phyloP scores from a whole-genome alignment of 805 yeast species.

The Lachancea kluyveri region DNA sequence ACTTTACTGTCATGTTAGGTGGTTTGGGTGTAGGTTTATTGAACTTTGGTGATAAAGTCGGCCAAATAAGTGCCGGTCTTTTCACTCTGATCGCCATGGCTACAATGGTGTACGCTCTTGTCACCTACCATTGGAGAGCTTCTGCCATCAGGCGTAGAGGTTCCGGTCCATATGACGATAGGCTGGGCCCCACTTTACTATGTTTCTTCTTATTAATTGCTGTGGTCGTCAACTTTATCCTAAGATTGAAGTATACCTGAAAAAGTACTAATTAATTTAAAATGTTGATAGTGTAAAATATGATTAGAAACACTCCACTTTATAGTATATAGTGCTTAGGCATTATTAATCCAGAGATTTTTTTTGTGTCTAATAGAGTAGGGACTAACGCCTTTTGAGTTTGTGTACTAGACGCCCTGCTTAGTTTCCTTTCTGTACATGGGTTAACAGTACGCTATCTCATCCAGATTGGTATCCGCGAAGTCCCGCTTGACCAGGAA shows the following conservation, averaged over 20 bases:
- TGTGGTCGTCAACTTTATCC: slow-evolving; percentile 83
- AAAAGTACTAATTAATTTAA: too few species aligned
- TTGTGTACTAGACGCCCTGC: too few species aligned
- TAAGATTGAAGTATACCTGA: slow-evolving; percentile 43
- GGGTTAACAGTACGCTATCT: too few species aligned
- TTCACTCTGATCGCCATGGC: slow-evolving; percentile 97
- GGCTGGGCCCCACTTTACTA: slow-evolving; percentile 96
- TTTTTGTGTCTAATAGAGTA: too few species aligned
- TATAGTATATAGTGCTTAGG: too few species aligned
- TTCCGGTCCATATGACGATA: slow-evolving; percentile 98
- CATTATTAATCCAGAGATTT: too few species aligned
- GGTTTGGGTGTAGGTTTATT: slow-evolving; percentile 93
- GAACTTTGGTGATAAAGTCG: slow-evolving; percentile 92
- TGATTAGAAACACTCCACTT: too few species aligned
- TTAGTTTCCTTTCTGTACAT: too few species aligned
- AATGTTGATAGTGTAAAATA: too few species aligned
- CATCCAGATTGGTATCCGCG: too few species aligned
- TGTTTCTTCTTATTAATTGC: slow-evolving; percentile 91
- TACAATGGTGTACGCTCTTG: slow-evolving; percentile 92
- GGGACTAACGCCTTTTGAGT: too few species aligned
- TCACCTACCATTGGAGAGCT: slow-evolving; percentile 99
- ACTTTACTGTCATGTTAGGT: slow-evolving; percentile 96
- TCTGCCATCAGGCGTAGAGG: slow-evolving; percentile 97
- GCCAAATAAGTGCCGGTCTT: slow-evolving; percentile 86
- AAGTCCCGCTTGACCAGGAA: too few species aligned